Percentiles rank a stretch among this genome's conserved stretches.
These are phyloP conservation scores for Cymbidium sinense DNA, from an alignment of 106 monocot species.

Conservation along the genomic window DNA sequence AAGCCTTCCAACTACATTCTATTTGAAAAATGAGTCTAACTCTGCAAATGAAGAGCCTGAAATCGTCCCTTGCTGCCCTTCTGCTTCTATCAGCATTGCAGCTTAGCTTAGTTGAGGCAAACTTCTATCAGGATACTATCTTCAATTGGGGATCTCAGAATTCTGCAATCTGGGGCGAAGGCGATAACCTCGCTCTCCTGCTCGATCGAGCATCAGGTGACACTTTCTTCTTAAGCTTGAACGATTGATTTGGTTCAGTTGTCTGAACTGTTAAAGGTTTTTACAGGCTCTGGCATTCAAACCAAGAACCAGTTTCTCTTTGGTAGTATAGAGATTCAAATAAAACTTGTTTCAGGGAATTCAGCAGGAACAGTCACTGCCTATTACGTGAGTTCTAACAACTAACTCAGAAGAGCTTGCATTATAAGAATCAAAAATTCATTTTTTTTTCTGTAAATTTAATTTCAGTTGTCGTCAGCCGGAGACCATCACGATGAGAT, in stretches of 20 bases:
- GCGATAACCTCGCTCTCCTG: slow-evolving; percentile 26
- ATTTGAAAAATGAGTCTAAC: not conserved
- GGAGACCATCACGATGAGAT: slow-evolving; percentile 64
- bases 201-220: slow-evolving; percentile 37
- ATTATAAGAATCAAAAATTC: not conserved
- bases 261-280: too few relatives aligned
- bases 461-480: slow-evolving; percentile 35
- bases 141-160: slow-evolving; percentile 46
- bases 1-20: not conserved
- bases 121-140: slow-evolving; percentile 24
- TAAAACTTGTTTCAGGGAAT: slow-evolving; percentile 28
- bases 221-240: not conserved
- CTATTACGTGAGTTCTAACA: slow-evolving; percentile 15
- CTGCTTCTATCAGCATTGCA: slow-evolving; percentile 6
- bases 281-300: slow-evolving; percentile 24
- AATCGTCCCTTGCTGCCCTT: slow-evolving; percentile 6
- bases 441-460: not conserved
- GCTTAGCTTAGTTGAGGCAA: slow-evolving; percentile 6
- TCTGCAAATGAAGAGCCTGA: slow-evolving; percentile 11
- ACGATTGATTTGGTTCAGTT: not conserved
- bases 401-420: not conserved
- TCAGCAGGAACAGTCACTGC: slow-evolving; percentile 32
- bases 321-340: slow-evolving; percentile 29
- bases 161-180: slow-evolving; percentile 24
- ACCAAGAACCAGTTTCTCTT: slow-evolving; percentile 20